These are phyloP conservation scores for Naganishia albida DNA, from an alignment of 1,284 basidiomycete species.

Conservation along the genomic window DNA sequence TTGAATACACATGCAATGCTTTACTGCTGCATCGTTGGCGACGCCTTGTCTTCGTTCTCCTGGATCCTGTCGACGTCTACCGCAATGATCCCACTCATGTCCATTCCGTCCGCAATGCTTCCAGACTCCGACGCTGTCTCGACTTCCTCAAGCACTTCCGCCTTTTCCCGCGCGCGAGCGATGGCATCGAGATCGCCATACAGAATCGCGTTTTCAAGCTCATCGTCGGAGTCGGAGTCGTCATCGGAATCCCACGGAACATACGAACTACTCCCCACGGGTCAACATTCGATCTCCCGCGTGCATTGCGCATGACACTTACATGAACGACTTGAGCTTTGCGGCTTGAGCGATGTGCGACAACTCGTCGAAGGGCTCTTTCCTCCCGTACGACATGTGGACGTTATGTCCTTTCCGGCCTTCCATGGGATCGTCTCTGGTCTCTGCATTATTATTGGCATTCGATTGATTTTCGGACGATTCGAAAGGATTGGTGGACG, in stretches of 20 bases:
- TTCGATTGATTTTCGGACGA: slow-evolving; percentile 2
- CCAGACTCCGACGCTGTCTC: slow-evolving; percentile 24
- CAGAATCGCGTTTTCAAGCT: slow-evolving; percentile 20
- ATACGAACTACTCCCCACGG: slow-evolving; percentile 7
- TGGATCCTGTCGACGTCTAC: slow-evolving; percentile 7
- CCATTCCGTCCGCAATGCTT: slow-evolving; percentile 20
- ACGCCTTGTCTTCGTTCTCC: not conserved
- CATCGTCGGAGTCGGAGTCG: slow-evolving; percentile 26
- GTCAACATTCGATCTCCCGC: not conserved
- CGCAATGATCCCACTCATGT: slow-evolving; percentile 21
- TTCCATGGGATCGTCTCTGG: slow-evolving; percentile 15
- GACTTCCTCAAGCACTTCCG: slow-evolving; percentile 27
- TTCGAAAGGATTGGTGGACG: not conserved
- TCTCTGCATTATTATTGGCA: not conserved
- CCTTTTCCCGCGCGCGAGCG: slow-evolving; percentile 18
- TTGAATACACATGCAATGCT: not conserved
- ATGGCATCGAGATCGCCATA: slow-evolving; percentile 28
- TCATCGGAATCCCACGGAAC: slow-evolving; percentile 21
- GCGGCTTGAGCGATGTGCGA: slow-evolving; percentile 15
- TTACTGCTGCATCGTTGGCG: not conserved
- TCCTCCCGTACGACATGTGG: slow-evolving; percentile 19
- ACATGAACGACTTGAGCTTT: slow-evolving; percentile 23
- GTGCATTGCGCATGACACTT: not conserved
- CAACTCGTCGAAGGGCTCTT: slow-evolving; percentile 22
- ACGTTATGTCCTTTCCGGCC: slow-evolving; percentile 15